Evolutionary conservation across 73 alveolate species (phyloP).

Genomic region (Effrenium voratum): DNA sequence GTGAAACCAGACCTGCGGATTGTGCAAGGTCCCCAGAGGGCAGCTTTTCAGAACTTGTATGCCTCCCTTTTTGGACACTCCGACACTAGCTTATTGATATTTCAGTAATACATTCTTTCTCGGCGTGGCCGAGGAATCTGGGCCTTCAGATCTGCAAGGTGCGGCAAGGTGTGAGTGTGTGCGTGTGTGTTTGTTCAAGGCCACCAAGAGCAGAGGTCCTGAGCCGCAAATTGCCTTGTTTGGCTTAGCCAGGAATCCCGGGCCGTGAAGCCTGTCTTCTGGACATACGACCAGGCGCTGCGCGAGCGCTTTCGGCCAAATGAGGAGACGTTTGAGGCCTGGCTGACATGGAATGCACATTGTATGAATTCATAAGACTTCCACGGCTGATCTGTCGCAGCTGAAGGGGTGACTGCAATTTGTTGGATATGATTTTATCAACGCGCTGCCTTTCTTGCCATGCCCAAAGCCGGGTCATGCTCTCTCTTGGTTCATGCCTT

Average conservation of each 20-base stretch:
- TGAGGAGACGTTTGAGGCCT: background rate
- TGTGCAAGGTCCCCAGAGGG: too few species aligned
- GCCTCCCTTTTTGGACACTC: too few species aligned
- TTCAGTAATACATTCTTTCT: too few species aligned
- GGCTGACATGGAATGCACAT: background rate
- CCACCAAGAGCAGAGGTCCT: background rate
- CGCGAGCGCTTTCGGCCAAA: background rate
- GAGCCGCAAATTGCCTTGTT: background rate
- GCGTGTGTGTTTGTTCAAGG: background rate
- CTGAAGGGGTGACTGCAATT: too few species aligned
- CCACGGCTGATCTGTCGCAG: background rate
- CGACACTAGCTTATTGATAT: too few species aligned
- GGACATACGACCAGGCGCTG: background rate
- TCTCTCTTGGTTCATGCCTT: too few species aligned
- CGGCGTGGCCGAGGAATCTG: constrained; percentile 1
- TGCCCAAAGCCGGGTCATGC: too few species aligned
- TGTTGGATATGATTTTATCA: too few species aligned
- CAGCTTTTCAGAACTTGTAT: too few species aligned
- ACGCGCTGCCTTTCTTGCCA: too few species aligned
- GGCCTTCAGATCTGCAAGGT: constrained; percentile 23
- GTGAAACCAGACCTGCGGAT: background rate
- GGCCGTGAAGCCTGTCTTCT: constrained; percentile 1
- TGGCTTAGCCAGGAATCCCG: constrained; percentile 4
- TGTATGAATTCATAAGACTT: too few species aligned
- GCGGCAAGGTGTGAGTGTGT: background rate